Conservation (phyloP, 108 stramenopile species). For the Aurantiochytrium sp. region DNA sequence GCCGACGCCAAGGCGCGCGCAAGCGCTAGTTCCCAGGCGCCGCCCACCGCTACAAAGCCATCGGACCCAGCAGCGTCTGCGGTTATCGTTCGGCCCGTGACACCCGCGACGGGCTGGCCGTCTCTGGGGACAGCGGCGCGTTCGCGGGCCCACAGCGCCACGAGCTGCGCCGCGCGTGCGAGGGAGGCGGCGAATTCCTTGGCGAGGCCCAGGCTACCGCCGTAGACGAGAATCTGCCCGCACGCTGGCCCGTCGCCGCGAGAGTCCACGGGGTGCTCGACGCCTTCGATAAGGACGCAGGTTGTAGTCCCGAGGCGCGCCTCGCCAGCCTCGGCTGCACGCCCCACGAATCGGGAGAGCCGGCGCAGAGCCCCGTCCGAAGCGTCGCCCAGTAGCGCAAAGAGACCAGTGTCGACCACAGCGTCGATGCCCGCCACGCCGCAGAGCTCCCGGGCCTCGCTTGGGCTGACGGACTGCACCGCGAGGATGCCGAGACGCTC, state of each 20-base stretch:
- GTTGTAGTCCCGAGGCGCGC: not conserved
- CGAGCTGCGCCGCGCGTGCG: not conserved
- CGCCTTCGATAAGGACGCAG: not conserved
- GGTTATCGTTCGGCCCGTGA: too few species aligned
- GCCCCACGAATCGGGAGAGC: not conserved
- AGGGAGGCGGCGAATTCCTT: not conserved
- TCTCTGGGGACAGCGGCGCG: too few species aligned
- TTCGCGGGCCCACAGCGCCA: not conserved
- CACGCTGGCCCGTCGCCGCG: not conserved
- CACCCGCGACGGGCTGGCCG: too few species aligned
- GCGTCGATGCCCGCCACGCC: not conserved
- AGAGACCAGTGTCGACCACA: not conserved
- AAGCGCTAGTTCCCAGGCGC: too few species aligned
- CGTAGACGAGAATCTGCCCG: not conserved
- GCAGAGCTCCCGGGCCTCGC: not conserved
- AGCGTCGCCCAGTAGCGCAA: not conserved
- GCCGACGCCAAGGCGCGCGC: too few species aligned
- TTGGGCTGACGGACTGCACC: not conserved
- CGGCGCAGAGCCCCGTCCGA: too few species aligned
- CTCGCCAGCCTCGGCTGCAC: not conserved
- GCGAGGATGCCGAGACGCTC: not conserved
- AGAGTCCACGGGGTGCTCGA: not conserved
- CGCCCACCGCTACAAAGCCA: too few species aligned
- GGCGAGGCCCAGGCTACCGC: not conserved
- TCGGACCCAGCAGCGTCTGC: too few species aligned